Conservation (phyloP, 2,329 filamentous ascomycete species). For the Trichophyton rubrum region DNA sequence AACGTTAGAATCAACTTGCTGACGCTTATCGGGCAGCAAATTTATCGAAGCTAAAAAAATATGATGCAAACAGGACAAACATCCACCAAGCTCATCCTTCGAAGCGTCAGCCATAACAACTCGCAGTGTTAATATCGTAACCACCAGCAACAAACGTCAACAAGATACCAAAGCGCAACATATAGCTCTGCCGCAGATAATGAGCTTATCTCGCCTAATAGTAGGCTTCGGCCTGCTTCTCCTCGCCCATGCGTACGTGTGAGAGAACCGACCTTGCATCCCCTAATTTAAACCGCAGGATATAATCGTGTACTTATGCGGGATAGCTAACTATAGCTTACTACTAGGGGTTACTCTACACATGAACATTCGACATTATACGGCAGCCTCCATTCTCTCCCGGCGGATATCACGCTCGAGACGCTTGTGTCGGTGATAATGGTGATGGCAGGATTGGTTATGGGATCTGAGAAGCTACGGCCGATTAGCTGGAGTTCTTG, state of each 20-base stretch:
- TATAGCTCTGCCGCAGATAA: not conserved
- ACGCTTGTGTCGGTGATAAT: conserved; percentile 66
- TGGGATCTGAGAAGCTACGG: conserved; percentile 62
- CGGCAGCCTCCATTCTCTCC: conserved; percentile 49
- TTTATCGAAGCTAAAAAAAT: not conserved
- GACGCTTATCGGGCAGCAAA: not conserved
- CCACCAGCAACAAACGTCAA: not conserved
- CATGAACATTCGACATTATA: conserved; percentile 77
- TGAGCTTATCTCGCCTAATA: conserved; percentile 57
- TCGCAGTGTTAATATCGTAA: not conserved
- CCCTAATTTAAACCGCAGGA: not conserved
- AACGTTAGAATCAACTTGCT: not conserved
- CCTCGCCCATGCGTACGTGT: conserved; percentile 71
- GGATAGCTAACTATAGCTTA: not conserved
- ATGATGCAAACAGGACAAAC: not conserved
- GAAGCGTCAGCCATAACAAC: not conserved
- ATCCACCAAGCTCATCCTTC: not conserved
- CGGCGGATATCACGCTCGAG: conserved; percentile 78
- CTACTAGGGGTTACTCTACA: conserved; percentile 80
- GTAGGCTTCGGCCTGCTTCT: conserved; percentile 66
- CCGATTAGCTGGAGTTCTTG: conserved; percentile 78
- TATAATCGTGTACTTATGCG: not conserved
- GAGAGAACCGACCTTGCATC: not conserved
- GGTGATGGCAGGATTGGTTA: conserved; percentile 72
- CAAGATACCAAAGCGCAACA: not conserved